These are phyloP conservation scores for Cadophora sp. DNA, from an alignment of 2,329 filamentous ascomycete species.

Conservation along the genomic window DNA sequence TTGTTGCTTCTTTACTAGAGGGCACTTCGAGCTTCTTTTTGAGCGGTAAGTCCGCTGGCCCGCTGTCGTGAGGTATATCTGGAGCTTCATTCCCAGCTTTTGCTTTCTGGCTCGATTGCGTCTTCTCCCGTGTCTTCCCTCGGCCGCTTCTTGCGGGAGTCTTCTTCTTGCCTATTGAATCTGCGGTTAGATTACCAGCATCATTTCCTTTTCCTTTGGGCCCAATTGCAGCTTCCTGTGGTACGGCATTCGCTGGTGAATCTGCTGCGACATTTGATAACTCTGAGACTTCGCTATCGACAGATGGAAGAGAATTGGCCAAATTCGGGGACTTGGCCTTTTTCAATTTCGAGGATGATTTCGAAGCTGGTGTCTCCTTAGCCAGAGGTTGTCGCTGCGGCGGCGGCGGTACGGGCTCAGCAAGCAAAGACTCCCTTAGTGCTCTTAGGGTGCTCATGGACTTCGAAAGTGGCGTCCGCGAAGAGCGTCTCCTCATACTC, in stretches of 20 bases:
- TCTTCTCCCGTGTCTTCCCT: not conserved
- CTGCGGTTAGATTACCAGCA: not conserved
- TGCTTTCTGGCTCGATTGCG: not conserved
- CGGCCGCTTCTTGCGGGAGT: not conserved
- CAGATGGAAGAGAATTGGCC: not conserved
- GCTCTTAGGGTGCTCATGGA: conserved; percentile 6
- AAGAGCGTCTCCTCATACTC: not conserved
- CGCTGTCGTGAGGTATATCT: not conserved
- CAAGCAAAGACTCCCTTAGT: conserved; percentile 14
- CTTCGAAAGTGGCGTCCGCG: conserved; percentile 8
- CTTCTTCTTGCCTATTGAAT: not conserved
- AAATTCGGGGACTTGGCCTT: not conserved
- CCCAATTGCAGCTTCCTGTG: not conserved
- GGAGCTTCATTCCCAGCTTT: not conserved
- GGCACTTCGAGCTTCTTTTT: too few species aligned
- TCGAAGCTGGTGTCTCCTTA: not conserved
- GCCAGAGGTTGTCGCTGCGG: not conserved
- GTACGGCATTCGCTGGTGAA: not conserved
- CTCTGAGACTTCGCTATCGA: not conserved
- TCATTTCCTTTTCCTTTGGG: not conserved
- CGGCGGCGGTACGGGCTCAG: not conserved
- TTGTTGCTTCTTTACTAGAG: not conserved
- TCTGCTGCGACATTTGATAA: not conserved
- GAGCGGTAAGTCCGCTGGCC: not conserved
- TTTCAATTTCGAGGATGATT: not conserved